These are phyloP conservation scores for Zymoseptoria brevis DNA, from an alignment of 2,329 filamentous ascomycete genomes.

Conservation along the genomic window DNA sequence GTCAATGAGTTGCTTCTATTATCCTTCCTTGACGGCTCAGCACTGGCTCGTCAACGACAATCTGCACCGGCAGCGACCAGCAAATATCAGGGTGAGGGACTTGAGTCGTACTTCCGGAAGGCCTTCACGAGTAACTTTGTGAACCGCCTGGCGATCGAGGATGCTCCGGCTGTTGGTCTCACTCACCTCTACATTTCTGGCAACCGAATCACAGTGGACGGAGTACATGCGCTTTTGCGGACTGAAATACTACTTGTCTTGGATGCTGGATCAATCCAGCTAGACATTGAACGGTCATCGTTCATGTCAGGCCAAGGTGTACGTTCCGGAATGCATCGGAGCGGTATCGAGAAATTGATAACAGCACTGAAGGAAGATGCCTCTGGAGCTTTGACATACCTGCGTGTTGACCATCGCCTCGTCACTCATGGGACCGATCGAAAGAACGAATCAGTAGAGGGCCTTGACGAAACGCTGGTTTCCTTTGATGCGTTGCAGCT, in stretches of 20 bases:
- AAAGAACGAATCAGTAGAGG: not conserved
- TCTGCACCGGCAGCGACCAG: conserved; percentile 30
- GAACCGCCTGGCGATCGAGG: conserved; percentile 48
- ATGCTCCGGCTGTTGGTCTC: conserved; percentile 46
- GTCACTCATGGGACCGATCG: conserved; percentile 38
- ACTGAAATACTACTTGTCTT: conserved; percentile 47
- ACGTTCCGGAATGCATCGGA: not conserved
- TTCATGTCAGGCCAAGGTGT: conserved; percentile 8
- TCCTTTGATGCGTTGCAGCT: not conserved
- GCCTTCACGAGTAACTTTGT: conserved; percentile 44
- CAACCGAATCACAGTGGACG: conserved; percentile 50
- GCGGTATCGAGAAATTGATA: conserved; percentile 46
- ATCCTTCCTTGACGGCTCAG: conserved; percentile 36
- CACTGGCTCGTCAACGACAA: conserved; percentile 13
- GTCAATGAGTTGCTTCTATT: conserved; percentile 45
- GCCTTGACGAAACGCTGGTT: not conserved
- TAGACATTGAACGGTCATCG: not conserved
- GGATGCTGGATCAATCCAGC: conserved; percentile 45
- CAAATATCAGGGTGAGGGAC: conserved; percentile 38
- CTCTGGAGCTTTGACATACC: conserved; percentile 43
- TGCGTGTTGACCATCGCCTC: conserved; percentile 49
- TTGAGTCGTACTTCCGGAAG: conserved; percentile 46
- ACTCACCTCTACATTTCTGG: conserved; percentile 53
- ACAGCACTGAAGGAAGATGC: conserved; percentile 43
- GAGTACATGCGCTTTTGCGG: conserved; percentile 45